These are phyloP conservation scores for Acanthamoeba healyi DNA, from an alignment of 208 protist species.

Conservation along the genomic window DNA sequence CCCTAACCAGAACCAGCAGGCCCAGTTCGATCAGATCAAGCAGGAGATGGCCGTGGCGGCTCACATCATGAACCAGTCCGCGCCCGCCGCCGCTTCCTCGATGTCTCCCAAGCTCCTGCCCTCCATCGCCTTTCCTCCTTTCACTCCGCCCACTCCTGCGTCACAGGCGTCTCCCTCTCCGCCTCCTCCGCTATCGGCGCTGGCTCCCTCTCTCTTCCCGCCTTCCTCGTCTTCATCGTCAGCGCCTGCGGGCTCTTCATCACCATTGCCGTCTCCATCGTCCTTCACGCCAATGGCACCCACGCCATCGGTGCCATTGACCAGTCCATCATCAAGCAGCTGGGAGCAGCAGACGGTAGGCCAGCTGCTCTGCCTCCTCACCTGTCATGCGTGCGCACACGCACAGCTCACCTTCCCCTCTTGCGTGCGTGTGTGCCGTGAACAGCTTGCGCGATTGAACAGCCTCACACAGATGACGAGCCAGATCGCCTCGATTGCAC, in stretches of 20 bases:
- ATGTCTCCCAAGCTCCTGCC: not conserved
- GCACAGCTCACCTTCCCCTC: too few species aligned
- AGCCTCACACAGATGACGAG: constrained; percentile 66
- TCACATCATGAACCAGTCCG: not conserved
- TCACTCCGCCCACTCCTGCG: not conserved
- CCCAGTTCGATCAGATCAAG: not conserved
- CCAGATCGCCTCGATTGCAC: constrained; percentile 50
- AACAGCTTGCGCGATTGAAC: constrained; percentile 16
- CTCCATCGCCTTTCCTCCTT: not conserved
- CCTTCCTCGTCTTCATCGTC: not conserved
- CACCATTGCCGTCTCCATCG: not conserved
- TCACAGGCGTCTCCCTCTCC: not conserved
- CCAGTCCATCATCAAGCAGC: not conserved
- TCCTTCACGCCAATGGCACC: not conserved
- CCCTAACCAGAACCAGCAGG: not conserved
- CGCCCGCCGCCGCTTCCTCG: not conserved
- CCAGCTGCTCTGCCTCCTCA: not conserved
- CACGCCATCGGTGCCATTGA: not conserved
- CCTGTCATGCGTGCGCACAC: too few species aligned
- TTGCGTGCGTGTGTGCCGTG: too few species aligned
- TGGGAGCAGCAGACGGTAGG: not conserved
- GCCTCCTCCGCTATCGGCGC: not conserved
- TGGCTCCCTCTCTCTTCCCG: not conserved
- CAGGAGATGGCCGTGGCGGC: not conserved
- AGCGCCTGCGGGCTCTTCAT: not conserved